Evolutionary conservation across 2,329 filamentous ascomycete genomes (phyloP).

Genomic region (Talaromyces albobiverticillius): DNA sequence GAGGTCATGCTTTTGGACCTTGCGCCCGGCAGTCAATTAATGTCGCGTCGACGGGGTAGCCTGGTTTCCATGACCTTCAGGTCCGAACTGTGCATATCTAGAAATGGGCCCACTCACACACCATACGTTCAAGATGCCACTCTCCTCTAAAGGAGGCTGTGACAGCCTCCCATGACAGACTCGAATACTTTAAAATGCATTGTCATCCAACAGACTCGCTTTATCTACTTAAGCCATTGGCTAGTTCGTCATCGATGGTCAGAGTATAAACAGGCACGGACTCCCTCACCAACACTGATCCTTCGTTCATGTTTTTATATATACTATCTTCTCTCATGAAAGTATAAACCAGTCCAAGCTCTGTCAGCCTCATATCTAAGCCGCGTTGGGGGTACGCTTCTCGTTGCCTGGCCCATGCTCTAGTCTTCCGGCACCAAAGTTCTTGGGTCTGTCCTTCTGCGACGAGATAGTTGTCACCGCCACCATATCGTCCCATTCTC

Average conservation of each 20-base stretch:
- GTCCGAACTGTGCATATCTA: slow-evolving; percentile 1
- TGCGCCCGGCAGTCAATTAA: not conserved
- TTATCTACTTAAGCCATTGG: not conserved
- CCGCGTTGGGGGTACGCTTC: not conserved
- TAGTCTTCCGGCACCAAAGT: not conserved
- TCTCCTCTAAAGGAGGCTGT: slow-evolving; percentile 9
- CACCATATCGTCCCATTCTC: not conserved
- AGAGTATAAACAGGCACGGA: slow-evolving; percentile 12
- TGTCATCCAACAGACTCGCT: slow-evolving; percentile 6
- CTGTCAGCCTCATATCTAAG: slow-evolving; percentile 1
- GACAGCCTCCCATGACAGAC: not conserved
- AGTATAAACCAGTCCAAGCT: not conserved
- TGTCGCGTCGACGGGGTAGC: slow-evolving; percentile 1
- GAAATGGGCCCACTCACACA: slow-evolving; percentile 6
- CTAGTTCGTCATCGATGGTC: not conserved
- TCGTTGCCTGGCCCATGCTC: not conserved
- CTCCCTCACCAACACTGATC: slow-evolving; percentile 6
- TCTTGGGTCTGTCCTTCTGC: not conserved
- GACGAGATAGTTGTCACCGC: not conserved
- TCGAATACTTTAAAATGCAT: slow-evolving; percentile 9
- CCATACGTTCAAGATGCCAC: not conserved
- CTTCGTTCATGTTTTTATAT: not conserved
- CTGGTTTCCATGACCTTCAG: not conserved
- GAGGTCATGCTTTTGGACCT: not conserved
- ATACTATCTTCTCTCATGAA: not conserved